Percentiles rank a stretch among this genome's conserved stretches.
phyloP scores from a whole-genome alignment of 2,329 filamentous ascomycete genomes.

The Colletotrichum destructivum region DNA sequence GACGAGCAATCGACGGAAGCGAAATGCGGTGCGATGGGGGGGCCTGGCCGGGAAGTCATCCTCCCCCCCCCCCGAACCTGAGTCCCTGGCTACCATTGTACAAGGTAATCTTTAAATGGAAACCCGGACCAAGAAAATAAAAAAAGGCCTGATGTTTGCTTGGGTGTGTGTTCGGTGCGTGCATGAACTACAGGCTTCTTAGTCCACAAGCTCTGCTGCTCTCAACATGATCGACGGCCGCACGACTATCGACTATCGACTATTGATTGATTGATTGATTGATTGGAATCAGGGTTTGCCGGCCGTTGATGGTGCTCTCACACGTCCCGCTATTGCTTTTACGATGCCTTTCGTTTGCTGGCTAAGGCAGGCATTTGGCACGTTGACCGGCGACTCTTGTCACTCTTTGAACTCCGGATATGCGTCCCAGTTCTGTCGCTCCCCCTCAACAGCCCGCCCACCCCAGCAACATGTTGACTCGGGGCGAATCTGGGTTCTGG shows the following conservation, averaged over 20 bases:
- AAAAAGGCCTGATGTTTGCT: conserved; percentile 19
- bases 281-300: no score
- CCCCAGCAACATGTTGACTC: not conserved
- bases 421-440: not conserved
- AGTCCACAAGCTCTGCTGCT: no score
- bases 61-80: not conserved
- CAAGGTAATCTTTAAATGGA: not conserved
- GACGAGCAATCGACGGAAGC: conserved; percentile 40
- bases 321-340: no score
- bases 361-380: conserved; percentile 4
- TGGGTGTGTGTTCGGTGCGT: not conserved
- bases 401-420: conserved; percentile 13
- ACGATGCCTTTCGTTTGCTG: conserved; percentile 4
- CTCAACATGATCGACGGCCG: conserved; percentile 24
- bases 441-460: no score
- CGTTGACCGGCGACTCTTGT: no score
- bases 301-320: no score
- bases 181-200: conserved; percentile 15
- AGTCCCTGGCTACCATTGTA: no score
- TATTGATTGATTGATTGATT: no score
- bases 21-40: conserved; percentile 28
- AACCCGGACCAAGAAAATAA: not conserved
- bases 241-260: conserved; percentile 11
- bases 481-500: conserved; percentile 17
- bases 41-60: not conserved